phyloP scores from a whole-genome alignment of 176 grass and related monocot genomes.

The Aegilops umbellulata region DNA sequence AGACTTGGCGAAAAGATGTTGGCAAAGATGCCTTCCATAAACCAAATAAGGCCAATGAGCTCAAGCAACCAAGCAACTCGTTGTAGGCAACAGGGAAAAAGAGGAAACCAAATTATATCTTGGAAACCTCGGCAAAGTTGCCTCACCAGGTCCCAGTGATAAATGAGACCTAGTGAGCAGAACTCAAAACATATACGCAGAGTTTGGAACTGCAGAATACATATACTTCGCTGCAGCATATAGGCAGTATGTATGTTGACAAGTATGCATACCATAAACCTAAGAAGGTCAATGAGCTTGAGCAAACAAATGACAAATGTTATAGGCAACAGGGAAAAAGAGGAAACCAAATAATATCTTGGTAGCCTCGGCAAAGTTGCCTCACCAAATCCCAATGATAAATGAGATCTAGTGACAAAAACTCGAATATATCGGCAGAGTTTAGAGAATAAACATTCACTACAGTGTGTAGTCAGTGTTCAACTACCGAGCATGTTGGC shows the following conservation, averaged over 20 bases:
- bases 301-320: conserved; percentile 12
- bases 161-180: not conserved
- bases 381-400: not conserved
- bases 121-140: conserved; percentile 75
- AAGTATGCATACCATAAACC: conserved; percentile 17
- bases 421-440: not conserved
- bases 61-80: conserved; percentile 20
- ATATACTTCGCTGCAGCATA: not conserved
- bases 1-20: not conserved
- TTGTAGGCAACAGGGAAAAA: conserved; percentile 87
- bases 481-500: conserved; percentile 21
- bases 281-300: not conserved
- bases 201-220: not conserved
- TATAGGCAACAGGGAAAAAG: conserved; percentile 77
- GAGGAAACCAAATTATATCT: conserved; percentile 55
- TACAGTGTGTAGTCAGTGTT: not conserved
- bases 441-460: not conserved
- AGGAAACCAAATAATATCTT: conserved; percentile 51
- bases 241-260: conserved; percentile 26
- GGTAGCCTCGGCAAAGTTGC: conserved; percentile 68
- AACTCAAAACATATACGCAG: not conserved
- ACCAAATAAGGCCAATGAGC: conserved; percentile 10
- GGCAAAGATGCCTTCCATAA: conserved; percentile 23
- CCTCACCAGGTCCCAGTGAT: not conserved
- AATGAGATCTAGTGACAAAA: not conserved